A percentile compares a stretch with the other conserved stretches of the same genome.
Conservation (phyloP, 78 protist genomes). For the Diacronema lutheri region DNA sequence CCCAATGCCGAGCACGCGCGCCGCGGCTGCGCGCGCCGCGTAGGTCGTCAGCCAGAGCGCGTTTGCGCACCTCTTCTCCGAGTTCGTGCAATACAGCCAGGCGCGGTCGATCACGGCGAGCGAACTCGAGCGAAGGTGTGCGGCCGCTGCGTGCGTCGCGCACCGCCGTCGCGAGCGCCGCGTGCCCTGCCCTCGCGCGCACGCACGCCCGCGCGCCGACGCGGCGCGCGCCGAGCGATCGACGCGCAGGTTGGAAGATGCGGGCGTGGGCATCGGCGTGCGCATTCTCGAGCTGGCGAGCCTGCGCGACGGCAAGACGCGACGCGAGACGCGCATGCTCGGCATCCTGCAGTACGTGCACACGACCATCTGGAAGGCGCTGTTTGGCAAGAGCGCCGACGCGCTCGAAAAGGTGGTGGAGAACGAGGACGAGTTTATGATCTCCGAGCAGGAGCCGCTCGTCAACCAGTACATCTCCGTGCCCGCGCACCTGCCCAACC, state of each 20-base stretch:
- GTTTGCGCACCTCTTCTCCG: constrained; percentile 82
- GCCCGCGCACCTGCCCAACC: constrained; percentile 55
- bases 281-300: constrained; percentile 69
- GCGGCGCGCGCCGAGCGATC: no score
- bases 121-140: constrained; percentile 69
- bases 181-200: neutral
- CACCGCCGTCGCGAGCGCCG: neutral
- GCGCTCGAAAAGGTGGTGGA: constrained; percentile 60
- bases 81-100: constrained; percentile 79
- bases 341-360: constrained; percentile 69
- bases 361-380: constrained; percentile 69
- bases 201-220: neutral
- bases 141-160: neutral
- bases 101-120: constrained; percentile 62
- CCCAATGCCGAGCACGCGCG: no score
- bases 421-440: constrained; percentile 34
- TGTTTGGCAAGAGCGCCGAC: constrained; percentile 83
- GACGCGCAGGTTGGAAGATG: constrained; percentile 62
- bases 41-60: constrained; percentile 75
- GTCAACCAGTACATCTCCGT: constrained; percentile 61
- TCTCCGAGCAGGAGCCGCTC: constrained; percentile 33
- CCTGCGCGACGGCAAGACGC: constrained; percentile 55
- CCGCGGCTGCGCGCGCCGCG: no score
- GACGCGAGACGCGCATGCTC: constrained; percentile 72
- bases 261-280: constrained; percentile 74